Evolutionary conservation across 2,329 filamentous ascomycete species (phyloP), one percentile per base, ranked within the genome.

Genomic region (Teratosphaeria epicoccoides): DNA sequence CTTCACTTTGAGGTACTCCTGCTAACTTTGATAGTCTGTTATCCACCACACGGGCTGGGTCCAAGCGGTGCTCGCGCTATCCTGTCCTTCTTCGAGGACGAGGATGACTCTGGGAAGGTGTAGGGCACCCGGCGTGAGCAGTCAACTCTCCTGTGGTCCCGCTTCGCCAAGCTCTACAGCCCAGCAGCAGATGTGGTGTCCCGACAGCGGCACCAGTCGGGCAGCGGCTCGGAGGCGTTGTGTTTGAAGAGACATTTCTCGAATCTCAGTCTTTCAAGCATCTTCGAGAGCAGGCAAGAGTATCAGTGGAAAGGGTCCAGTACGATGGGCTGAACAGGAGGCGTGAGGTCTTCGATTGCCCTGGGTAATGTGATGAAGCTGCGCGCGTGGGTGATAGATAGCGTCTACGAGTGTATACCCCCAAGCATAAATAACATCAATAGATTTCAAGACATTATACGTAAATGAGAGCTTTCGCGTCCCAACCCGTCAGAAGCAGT

Each of bases 61-160:
- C 82, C 90, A 45, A 81, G 83, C 56, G 90, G 89, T 43, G 82
- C 89, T 56, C 82, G 86, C 66, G 88, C 89, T n/a, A 82, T 96
- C 59, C 77, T 95, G 72, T 86, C 84, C 66, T 95, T 95, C 73
- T 93, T 95, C 68, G 86, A 91, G 69, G 87, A 87, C 58, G 81
- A 81, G 23, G 65, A 70, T 51, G 64, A 63, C 10, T 50, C 43
- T 26, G 53, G 56, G 24, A 65, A 60, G 52, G 54, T 61, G 28
- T 63, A 62, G 56, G 56, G 25, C 25, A 17, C 44, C 22, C 70
- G 4, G 69, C 69, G 55, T 74, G 69, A 74, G 59, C 1, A 64
- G 60, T 20, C 62, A 61, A 1, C 70, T 69, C 14, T 66, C 61
- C 49, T 71, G 71, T 2, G 71, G 71, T 24, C 66, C 59, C 29